phyloP scores from a whole-genome alignment of 768 basidiomycete species.

The Trametes sanguinea region DNA sequence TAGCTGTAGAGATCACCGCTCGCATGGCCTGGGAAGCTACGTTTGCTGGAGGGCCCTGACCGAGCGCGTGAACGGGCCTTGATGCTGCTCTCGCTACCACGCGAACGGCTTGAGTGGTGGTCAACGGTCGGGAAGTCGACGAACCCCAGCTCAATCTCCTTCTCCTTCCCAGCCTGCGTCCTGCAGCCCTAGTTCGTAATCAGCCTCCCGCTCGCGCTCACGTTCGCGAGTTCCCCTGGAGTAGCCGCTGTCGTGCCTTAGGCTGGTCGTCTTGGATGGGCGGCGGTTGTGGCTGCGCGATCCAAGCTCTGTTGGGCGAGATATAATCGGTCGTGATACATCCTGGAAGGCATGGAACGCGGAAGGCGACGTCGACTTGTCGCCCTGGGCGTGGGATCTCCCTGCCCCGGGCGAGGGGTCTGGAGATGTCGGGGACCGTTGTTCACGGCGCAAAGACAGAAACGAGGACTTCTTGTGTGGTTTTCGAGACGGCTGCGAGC shows the following conservation, averaged over 20 bases:
- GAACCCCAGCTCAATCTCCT: slow-evolving; percentile 14
- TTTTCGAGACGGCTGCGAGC: slow-evolving; percentile 36
- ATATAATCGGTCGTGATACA: slow-evolving; percentile 23
- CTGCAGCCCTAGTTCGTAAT: slow-evolving; percentile 10
- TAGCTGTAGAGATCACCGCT: slow-evolving; percentile 26
- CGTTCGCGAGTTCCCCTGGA: slow-evolving; percentile 11
- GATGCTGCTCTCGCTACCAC: slow-evolving; percentile 11
- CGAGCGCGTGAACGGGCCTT: slow-evolving; percentile 20
- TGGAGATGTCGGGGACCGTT: slow-evolving; percentile 20
- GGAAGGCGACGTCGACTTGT: slow-evolving; percentile 25
- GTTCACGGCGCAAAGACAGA: slow-evolving; percentile 46
- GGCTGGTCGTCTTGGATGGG: slow-evolving; percentile 25
- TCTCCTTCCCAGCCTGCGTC: slow-evolving; percentile 3
- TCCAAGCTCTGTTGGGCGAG: slow-evolving; percentile 20
- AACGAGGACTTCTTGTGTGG: slow-evolving; percentile 60
- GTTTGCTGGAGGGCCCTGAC: slow-evolving; percentile 16
- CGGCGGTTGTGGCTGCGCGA: slow-evolving; percentile 19
- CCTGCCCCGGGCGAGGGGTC: slow-evolving; percentile 10
- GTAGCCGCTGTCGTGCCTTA: slow-evolving; percentile 20
- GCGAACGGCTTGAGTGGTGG: slow-evolving; percentile 11
- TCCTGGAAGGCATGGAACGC: slow-evolving; percentile 26
- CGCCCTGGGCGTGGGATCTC: slow-evolving; percentile 14
- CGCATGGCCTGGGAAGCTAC: slow-evolving; percentile 10
- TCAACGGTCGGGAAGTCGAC: slow-evolving; percentile 21
- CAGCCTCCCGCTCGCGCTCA: not conserved